Base-by-base conservation (phyloP, 305 asterid genomes). In the Andrographis paniculata region DNA sequence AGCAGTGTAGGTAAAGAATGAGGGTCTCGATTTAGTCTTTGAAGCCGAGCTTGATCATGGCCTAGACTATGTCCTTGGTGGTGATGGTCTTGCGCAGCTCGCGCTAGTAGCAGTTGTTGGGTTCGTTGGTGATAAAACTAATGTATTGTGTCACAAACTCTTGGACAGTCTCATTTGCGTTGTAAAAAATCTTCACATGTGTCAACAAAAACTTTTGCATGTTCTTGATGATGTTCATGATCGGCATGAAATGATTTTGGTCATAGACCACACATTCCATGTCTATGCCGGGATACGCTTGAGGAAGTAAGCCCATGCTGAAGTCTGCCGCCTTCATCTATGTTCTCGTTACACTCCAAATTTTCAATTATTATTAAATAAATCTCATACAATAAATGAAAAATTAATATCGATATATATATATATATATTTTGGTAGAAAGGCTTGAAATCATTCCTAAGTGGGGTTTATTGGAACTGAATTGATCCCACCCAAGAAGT, bases 181-280 rank as follows among this genome's bases (percentile, higher is more conserved):
- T 94, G 40, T 89, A 95, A 0, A 94, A 80, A 45, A 85, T 89
- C 36, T 85, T 89, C 14, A 94, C 92, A 27, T 89, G 94, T 0
- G 88, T 74, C 0, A 94, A 95, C 0, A 89, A 82, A 62, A 73
- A 82, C 59, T 71, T 78, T 1, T 95, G 82, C 94, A 89, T 89
- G 71, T 82, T 89, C 30, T 93, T 64, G 37, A 89, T 85, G 36
- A 89, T 92, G 20, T 89, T 89, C 0, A 95, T 93, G 23, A 89
- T 89, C 1, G 98, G 98, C 98, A 89, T 82, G 80, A 85, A 89
- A 0, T 93, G 76, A 48, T 89, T 94, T 23, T 89, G 87, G 76
- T 78, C 87, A 17, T 79, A 75, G 53, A 78, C 77, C 2, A 65
- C 43, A 69, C 95, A 80, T 46, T 80, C 94, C 0, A 52, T 40